phyloP scores from a whole-genome alignment of 306 rosid species.

The Amphicarpaea edgeworthii region DNA sequence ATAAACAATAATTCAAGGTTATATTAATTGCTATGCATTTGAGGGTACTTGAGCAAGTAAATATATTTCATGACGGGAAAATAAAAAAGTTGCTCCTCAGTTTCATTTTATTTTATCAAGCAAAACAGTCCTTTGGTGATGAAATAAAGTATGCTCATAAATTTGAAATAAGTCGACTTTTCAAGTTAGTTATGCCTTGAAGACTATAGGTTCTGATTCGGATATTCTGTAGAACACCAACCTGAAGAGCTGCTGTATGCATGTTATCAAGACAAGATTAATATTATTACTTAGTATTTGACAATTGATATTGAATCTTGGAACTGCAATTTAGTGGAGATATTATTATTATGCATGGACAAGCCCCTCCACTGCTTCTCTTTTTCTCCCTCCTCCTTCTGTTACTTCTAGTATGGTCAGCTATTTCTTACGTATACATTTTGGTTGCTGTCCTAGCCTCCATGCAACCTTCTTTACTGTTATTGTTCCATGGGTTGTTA shows the following conservation, averaged over 20 bases:
- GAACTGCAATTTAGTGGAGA: conserved; percentile 27
- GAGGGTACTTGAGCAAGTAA: conserved; percentile 9
- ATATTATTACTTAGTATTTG: neutral
- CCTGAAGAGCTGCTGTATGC: neutral
- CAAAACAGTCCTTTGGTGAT: neutral
- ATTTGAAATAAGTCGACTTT: conserved; percentile 26
- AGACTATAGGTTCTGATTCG: neutral
- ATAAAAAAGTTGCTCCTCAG: neutral
- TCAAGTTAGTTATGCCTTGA: neutral
- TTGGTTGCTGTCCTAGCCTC: conserved; percentile 30
- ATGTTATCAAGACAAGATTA: neutral
- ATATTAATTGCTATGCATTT: conserved; percentile 36
- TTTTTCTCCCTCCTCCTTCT: neutral
- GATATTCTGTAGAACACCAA: neutral
- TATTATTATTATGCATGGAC: conserved; percentile 15
- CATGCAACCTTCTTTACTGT: conserved; percentile 20
- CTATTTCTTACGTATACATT: neutral
- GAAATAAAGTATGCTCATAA: conserved; percentile 27
- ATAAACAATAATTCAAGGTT: neutral
- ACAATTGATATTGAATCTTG: conserved; percentile 12
- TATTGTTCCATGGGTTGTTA: conserved; percentile 17
- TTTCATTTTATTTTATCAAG: conserved; percentile 30
- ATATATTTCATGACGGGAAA: conserved; percentile 22
- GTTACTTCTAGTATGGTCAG: conserved; percentile 25
- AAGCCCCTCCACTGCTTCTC: neutral